Conservation (phyloP, 2,329 filamentous ascomycete genomes). For the Aureobasidium lini region DNA sequence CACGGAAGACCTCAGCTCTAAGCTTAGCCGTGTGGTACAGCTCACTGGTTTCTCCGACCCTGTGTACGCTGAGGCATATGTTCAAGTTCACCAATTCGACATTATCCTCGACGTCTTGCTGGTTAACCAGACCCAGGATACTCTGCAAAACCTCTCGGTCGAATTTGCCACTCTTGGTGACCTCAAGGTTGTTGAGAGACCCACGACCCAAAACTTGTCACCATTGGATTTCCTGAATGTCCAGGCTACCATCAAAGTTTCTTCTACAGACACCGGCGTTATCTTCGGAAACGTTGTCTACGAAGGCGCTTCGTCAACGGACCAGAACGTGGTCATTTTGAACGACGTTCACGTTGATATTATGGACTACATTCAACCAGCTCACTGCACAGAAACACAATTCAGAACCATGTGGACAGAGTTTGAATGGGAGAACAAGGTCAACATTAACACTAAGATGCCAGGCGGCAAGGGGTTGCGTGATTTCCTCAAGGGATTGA, state of each 20-base stretch:
- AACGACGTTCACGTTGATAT: constrained; percentile 98
- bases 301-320: constrained; percentile 83
- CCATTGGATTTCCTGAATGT: constrained; percentile 97
- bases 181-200: constrained; percentile 93
- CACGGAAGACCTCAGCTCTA: constrained; percentile 81
- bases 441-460: constrained; percentile 94
- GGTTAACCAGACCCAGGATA: constrained; percentile 95
- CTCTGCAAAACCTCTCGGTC: constrained; percentile 90
- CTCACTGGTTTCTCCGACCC: constrained; percentile 96
- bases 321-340: constrained; percentile 93
- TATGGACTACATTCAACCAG: constrained; percentile 99
- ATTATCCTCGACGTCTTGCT: constrained; percentile 94
- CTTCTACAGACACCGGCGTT: constrained; percentile 93
- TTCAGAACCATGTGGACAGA: constrained; percentile 99
- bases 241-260: constrained; percentile 97
- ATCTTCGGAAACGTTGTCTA: constrained; percentile 99
- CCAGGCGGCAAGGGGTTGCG: constrained; percentile 68
- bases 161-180: constrained; percentile 98
- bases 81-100: constrained; percentile 98
- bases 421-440: constrained; percentile 99
- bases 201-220: constrained; percentile 89
- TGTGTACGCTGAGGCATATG: constrained; percentile 97
- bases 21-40: constrained; percentile 92
- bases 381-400: constrained; percentile 91
- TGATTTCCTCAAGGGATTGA: constrained; percentile 87